Evolutionary conservation across 2,329 filamentous ascomycete species (phyloP), one percentile per base, ranked within the genome.

Genomic region (Triangularia verruculosa): DNA sequence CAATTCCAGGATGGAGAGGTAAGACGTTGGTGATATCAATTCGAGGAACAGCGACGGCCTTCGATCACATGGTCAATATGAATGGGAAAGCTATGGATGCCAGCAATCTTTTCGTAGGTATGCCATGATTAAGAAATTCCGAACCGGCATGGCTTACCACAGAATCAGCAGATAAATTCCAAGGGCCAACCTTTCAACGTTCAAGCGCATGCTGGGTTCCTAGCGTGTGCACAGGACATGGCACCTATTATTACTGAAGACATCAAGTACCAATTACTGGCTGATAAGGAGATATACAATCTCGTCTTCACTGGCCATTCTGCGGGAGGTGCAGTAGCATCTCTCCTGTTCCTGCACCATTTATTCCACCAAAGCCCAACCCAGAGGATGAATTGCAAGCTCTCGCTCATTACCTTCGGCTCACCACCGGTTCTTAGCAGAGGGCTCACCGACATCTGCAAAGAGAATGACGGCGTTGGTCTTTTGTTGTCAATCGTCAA

Each of bases 61-160:
- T 57, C 3, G 61, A 62, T 34, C 61, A 62, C 22, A 62, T 62
- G 61, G 61, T 62, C 15, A 62, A 62, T 47, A 59, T 62, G 61
- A 62, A 62, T 34, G 61, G 51, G 1, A 57, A 59, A 22, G n/a
- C 61, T 20, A 62, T 43, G 27, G 55, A 59, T 54, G 30, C 47
- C 1, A 54, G 43, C 24, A 9, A n/a, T 13, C 25, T 62, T 34
- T 59, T 62, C 28, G 61, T 62, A 59, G n/a, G 56, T 24, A n/a
- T n/a, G n/a, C n/a, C n/a, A n/a, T n/a, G n/a, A n/a, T n/a, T n/a
- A n/a, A n/a, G n/a, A n/a, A n/a, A n/a, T 12, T n/a, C 22, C 7
- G 34, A 39, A 52, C 34, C 4, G 6, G 5, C 1, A 39, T n/a
- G 13, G 13, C 34, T 9, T 39, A 5, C 15, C 34, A 39, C 3